Conservation (phyloP, 345 rosid species). For the Eucalyptus curtisii region DNA sequence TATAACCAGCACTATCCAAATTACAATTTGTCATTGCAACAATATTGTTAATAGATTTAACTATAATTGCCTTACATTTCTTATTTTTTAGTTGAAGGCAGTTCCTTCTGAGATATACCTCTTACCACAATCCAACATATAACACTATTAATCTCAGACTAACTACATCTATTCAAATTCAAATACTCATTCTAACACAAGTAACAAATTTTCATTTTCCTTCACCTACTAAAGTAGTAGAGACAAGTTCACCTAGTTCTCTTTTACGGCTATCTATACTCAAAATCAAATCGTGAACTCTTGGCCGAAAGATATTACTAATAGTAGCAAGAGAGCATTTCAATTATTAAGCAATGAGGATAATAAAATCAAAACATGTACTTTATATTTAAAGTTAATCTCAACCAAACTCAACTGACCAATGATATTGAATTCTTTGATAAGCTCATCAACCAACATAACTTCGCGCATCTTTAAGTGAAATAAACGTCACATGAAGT, state of each 20-base stretch:
- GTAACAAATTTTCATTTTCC: neutral
- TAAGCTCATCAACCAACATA: neutral
- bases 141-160: neutral
- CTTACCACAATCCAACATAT: neutral
- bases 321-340: neutral
- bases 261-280: neutral
- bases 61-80: neutral
- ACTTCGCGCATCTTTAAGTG: neutral
- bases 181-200: neutral
- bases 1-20: neutral
- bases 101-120: neutral
- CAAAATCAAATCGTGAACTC: neutral
- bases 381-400: neutral
- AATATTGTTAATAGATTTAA: neutral
- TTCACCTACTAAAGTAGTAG: neutral
- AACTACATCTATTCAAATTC: neutral
- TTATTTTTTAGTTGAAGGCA: fast-evolving
- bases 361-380: neutral
- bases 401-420: neutral
- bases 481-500: neutral
- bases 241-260: neutral
- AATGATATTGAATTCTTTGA: neutral
- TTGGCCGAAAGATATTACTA: neutral
- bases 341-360: neutral
- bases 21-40: fast-evolving